Conservation (phyloP, 1,284 basidiomycete species). For the Boletus calvinii region DNA sequence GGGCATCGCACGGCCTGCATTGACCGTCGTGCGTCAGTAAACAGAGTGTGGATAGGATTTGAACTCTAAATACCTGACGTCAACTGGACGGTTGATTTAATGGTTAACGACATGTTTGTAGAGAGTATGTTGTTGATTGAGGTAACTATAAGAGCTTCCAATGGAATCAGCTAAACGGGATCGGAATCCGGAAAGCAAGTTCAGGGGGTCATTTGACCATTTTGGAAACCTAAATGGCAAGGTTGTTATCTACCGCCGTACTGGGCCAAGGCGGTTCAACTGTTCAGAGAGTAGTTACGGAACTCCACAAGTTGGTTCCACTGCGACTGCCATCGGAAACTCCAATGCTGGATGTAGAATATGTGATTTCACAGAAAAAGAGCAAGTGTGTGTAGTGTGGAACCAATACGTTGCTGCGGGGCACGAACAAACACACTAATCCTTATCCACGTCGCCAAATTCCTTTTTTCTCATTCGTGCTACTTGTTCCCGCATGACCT, state of each 20-base stretch:
- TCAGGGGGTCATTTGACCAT: conserved; percentile 1
- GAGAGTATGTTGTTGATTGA: conserved; percentile 12
- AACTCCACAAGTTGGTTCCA: no score
- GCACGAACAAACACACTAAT: conserved; percentile 17
- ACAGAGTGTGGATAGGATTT: neutral
- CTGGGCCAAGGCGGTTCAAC: no score
- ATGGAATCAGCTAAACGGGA: conserved; percentile 2
- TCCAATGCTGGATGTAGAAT: conserved; percentile 1
- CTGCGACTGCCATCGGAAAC: no score
- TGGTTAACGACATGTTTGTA: conserved; percentile 28
- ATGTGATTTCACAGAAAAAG: conserved; percentile 11
- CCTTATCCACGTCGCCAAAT: conserved; percentile 31
- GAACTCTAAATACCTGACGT: conserved; percentile 37
- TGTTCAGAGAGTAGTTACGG: conserved; percentile 10
- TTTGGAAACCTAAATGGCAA: neutral
- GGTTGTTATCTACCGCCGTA: no score
- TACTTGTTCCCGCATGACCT: conserved; percentile 33
- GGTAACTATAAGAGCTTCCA: conserved; percentile 8
- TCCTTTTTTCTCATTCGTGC: conserved; percentile 29
- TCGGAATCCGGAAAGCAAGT: conserved; percentile 6
- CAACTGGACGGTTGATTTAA: conserved; percentile 36
- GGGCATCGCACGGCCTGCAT: conserved; percentile 60
- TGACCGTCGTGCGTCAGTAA: conserved; percentile 3
- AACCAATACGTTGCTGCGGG: conserved; percentile 1
- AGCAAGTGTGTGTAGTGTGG: conserved; percentile 1